A percentile compares a stretch with the other conserved stretches of the same genome.
These are phyloP conservation scores for Trichosporon sp. DNA, from an alignment of 1,284 basidiomycete species.

Conservation along the genomic window DNA sequence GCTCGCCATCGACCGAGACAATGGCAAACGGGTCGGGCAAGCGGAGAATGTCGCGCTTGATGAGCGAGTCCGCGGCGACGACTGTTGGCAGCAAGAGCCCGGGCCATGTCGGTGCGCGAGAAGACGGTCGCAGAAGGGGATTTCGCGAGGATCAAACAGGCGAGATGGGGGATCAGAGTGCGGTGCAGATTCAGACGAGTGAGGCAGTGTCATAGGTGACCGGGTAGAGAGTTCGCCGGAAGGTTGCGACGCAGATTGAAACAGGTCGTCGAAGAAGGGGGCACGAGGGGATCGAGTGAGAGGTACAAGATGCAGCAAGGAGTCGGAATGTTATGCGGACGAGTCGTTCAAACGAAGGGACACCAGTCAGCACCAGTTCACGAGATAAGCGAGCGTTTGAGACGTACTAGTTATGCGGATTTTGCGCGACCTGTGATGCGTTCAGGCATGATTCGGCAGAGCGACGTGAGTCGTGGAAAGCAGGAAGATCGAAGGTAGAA, in stretches of 20 bases:
- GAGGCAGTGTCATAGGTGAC: not conserved
- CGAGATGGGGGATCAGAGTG: not conserved
- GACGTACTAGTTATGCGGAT: constrained; percentile 33
- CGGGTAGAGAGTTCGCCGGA: not conserved
- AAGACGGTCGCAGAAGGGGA: not conserved
- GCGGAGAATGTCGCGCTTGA: constrained; percentile 84
- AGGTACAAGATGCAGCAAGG: not conserved
- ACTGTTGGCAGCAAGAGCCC: constrained; percentile 51
- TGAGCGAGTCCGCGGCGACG: constrained; percentile 80
- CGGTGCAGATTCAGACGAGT: not conserved
- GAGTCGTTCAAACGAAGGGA: not conserved
- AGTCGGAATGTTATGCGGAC: not conserved
- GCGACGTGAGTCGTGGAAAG: not conserved
- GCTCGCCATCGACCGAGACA: constrained; percentile 88
- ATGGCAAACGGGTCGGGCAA: constrained; percentile 92
- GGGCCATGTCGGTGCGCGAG: not conserved
- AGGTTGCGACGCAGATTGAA: not conserved
- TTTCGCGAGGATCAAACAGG: constrained; percentile 1
- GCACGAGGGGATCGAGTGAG: not conserved
- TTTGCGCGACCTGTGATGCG: constrained; percentile 23
- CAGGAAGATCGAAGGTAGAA: not conserved
- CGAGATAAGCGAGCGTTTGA: not conserved
- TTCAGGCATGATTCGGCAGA: not conserved
- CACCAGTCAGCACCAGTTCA: constrained; percentile 5
- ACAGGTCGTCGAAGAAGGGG: not conserved